These are phyloP conservation scores for Candida stauntonica DNA, from an alignment of 805 yeast genomes.

Conservation along the genomic window DNA sequence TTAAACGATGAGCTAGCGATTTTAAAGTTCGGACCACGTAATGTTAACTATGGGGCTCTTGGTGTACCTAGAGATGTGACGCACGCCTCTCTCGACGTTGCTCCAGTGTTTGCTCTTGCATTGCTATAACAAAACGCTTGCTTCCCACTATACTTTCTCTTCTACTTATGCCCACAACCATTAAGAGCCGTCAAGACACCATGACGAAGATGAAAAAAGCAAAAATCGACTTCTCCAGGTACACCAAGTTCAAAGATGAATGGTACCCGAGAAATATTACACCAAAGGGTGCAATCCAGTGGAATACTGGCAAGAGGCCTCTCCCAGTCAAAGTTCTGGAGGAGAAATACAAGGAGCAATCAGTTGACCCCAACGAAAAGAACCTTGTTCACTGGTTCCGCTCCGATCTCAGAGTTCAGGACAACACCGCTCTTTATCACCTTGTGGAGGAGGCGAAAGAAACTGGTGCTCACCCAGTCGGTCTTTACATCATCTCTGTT, in stretches of 20 bases:
- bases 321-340: slow-evolving; percentile 13
- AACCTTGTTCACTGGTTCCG: slow-evolving; percentile 42
- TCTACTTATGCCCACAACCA: no score
- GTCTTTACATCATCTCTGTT: slow-evolving; percentile 38
- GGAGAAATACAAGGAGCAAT: not conserved
- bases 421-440: slow-evolving; percentile 38
- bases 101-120: no score
- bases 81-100: no score
- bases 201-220: no score
- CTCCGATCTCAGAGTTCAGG: slow-evolving; percentile 41
- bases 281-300: slow-evolving; percentile 10
- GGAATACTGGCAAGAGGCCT: slow-evolving; percentile 7
- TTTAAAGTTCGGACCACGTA: no score
- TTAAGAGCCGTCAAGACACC: no score
- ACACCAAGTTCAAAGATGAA: slow-evolving; percentile 4
- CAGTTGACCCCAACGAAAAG: slow-evolving; percentile 4
- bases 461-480: slow-evolving; percentile 33
- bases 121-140: no score
- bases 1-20: no score
- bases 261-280: slow-evolving; percentile 8
- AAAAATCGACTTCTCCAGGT: slow-evolving; percentile 19
- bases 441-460: slow-evolving; percentile 33
- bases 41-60: no score
- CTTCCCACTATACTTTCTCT: no score
- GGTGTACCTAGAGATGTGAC: no score